A percentile compares a stretch with the other conserved stretches of the same genome.
Evolutionary conservation across 331 rosid genomes (phyloP).

Genomic region (Pyrus hybrid): DNA sequence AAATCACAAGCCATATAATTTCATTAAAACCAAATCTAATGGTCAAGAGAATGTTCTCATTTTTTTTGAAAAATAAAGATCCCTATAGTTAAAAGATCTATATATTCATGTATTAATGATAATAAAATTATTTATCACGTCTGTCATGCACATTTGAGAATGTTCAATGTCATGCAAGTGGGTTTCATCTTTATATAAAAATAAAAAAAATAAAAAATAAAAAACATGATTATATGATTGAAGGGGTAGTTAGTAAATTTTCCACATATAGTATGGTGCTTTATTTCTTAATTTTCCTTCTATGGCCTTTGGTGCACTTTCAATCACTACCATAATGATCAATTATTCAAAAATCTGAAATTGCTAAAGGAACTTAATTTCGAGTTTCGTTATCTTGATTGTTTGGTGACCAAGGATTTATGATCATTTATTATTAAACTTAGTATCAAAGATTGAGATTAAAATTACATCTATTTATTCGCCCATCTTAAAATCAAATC

Average conservation of each 20-base stretch:
- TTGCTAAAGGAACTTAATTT: not conserved
- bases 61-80: too few relatives aligned
- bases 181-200: not conserved
- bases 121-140: too few relatives aligned
- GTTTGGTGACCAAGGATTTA: too few relatives aligned
- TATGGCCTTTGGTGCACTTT: not conserved
- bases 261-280: not conserved
- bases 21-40: too few relatives aligned
- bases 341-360: not conserved
- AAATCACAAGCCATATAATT: too few relatives aligned
- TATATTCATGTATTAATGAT: too few relatives aligned
- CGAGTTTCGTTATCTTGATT: too few relatives aligned
- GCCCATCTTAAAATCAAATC: not conserved
- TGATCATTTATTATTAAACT: too few relatives aligned
- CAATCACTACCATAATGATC: not conserved
- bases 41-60: too few relatives aligned
- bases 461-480: not conserved
- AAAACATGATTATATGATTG: not conserved
- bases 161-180: not conserved
- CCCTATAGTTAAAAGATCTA: too few relatives aligned
- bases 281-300: not conserved
- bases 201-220: not conserved
- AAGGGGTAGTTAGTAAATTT: not conserved
- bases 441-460: too few relatives aligned
- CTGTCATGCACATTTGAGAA: not conserved